Evolutionary conservation across 768 basidiomycete genomes (phyloP), one percentile per base, ranked within the genome.

Genomic region (Lentinula guzmanii): DNA sequence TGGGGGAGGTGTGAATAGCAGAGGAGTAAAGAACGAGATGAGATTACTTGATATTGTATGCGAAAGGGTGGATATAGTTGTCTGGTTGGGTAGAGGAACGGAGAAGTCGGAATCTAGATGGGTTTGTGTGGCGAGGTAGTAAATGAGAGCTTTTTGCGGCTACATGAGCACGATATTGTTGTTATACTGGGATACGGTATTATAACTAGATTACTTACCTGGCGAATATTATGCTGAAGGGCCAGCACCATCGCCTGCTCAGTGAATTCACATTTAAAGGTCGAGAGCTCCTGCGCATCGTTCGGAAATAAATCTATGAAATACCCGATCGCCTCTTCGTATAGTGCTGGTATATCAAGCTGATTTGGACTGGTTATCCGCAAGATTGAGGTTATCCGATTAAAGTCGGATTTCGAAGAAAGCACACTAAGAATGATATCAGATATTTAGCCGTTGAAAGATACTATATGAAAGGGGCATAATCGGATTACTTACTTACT

Each of bases 11-110:
- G 89, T 89, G 70, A 91, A 91, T 0, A 91, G 72, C 39, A 85
- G 75, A 1, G 90, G 88, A 0, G 88, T 87, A 68, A 91, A 90
- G 69, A 88, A 79, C 4, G 78, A 78, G 61, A 91, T 83, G 62
- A 91, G 69, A 33, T 69, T 70, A 6, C 74, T 73, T 79, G 86
- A 81, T 37, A 87, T 75, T n/a, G 67, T 67, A 63, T 71, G 73
- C 65, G 83, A 85, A 41, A 76, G 75, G 11, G 15, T 31, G 56
- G 71, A 71, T 34, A 66, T 77, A 67, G 58, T 66, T 51, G 43
- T 64, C 71, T 51, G 73, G 76, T 50, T 72, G 68, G 9, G 58
- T 66, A 46, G 68, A 65, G 60, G 65, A 63, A 42, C 63, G 65
- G 64, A 21, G 43, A 61, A 68, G 6, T 35, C 10, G 4, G 18